Percentiles rank a stretch among this genome's conserved stretches.
Conservation (phyloP, 73 alveolate genomes). For the Durusdinium trenchii region DNA sequence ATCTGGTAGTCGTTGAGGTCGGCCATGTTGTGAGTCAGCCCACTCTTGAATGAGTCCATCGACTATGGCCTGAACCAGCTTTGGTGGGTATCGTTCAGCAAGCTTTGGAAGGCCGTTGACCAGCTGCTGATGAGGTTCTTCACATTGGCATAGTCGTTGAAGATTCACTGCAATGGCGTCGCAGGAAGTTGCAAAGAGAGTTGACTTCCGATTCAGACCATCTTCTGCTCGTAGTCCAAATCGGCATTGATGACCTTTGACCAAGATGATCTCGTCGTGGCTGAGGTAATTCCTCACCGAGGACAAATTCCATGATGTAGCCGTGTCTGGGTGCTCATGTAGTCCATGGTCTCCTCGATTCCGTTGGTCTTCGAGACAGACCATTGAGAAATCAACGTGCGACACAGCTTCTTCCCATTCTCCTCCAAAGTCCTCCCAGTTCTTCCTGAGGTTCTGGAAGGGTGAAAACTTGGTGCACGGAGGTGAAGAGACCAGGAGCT, state of each 20-base stretch:
- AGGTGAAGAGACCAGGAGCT: neutral
- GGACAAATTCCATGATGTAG: neutral
- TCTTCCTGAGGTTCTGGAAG: neutral
- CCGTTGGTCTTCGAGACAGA: neutral
- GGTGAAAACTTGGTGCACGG: conserved; percentile 22
- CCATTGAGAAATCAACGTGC: neutral
- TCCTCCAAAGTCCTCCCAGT: neutral
- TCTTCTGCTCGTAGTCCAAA: neutral
- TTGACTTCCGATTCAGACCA: neutral
- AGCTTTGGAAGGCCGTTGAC: neutral
- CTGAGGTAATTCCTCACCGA: neutral
- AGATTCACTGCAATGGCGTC: neutral
- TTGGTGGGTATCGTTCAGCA: neutral
- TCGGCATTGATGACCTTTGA: neutral
- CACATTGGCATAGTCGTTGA: neutral
- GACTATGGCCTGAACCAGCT: neutral
- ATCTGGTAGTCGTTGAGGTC: neutral
- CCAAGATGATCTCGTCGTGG: neutral
- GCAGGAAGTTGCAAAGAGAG: neutral
- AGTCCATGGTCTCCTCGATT: neutral
- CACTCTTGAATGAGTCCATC: neutral
- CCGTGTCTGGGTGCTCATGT: conserved; percentile 15
- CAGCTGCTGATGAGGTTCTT: neutral
- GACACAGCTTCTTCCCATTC: neutral
- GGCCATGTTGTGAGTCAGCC: neutral